Percentiles rank a stretch among this genome's conserved stretches.
phyloP scores from a whole-genome alignment of 2,329 filamentous ascomycete species.

The Hypoxylon sp. region DNA sequence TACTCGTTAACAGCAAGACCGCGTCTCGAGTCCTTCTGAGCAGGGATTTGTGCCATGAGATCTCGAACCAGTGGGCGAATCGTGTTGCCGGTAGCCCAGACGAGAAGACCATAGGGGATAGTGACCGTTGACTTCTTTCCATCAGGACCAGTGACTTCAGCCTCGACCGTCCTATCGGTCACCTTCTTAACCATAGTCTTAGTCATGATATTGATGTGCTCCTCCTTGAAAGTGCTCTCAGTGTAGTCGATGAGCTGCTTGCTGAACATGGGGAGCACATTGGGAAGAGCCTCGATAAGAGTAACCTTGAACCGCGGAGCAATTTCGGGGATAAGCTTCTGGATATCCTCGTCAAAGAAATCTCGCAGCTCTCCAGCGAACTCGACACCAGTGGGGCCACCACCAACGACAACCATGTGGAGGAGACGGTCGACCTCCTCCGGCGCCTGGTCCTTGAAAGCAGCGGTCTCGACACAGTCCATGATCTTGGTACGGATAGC shows the following conservation, averaged over 20 bases:
- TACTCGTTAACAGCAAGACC: slow-evolving; percentile 98
- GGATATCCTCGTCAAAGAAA: slow-evolving; percentile 98
- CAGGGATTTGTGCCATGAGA: slow-evolving; percentile 91
- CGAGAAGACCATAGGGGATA: slow-evolving; percentile 94
- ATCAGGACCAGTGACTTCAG: slow-evolving; percentile 84
- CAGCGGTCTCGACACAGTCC: slow-evolving; percentile 98
- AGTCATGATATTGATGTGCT: slow-evolving; percentile 96
- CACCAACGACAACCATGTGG: slow-evolving; percentile 97
- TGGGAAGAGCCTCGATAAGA: slow-evolving; percentile 95
- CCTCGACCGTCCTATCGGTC: slow-evolving; percentile 92
- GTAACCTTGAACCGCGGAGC: slow-evolving; percentile 96
- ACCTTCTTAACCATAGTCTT: slow-evolving; percentile 99
- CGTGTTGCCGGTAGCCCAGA: slow-evolving; percentile 98
- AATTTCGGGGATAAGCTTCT: slow-evolving; percentile 98
- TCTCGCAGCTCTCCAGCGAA: slow-evolving; percentile 98
- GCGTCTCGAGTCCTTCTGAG: slow-evolving; percentile 94
- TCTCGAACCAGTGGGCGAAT: slow-evolving; percentile 91
- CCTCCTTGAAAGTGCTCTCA: slow-evolving; percentile 98
- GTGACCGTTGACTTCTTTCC: slow-evolving; percentile 85
- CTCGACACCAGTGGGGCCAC: slow-evolving; percentile 96
- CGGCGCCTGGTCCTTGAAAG: slow-evolving; percentile 93
- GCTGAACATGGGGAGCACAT: slow-evolving; percentile 97
- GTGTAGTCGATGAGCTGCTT: slow-evolving; percentile 99
- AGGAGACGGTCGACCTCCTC: slow-evolving; percentile 94
- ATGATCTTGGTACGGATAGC: slow-evolving; percentile 98